Evolutionary conservation across 164 flowering plant genomes (phyloP).

Genomic region (Dillenia turbinata): DNA sequence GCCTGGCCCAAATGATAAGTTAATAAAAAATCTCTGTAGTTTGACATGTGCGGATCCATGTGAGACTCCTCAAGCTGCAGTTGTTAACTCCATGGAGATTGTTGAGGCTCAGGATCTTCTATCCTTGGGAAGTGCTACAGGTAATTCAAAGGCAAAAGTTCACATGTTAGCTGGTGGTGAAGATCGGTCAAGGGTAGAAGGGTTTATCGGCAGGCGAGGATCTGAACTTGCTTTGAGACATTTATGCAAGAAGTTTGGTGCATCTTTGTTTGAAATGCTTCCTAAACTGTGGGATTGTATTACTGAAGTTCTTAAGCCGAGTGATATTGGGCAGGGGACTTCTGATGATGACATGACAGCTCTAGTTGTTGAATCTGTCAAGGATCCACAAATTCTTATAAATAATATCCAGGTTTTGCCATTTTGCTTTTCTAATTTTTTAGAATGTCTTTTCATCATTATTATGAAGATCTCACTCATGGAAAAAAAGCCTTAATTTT

Average conservation of each 20-base stretch:
- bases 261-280: slow-evolving; percentile 69
- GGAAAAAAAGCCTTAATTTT: no score
- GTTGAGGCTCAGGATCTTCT: slow-evolving; percentile 87
- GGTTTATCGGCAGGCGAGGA: slow-evolving; percentile 88
- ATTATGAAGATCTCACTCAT: no score
- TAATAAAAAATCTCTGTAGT: slow-evolving; percentile 85
- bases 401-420: slow-evolving; percentile 83
- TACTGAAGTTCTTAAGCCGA: slow-evolving; percentile 81
- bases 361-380: slow-evolving; percentile 42
- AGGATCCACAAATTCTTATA: slow-evolving; percentile 83
- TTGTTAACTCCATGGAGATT: slow-evolving; percentile 57
- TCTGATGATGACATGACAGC: slow-evolving; percentile 33
- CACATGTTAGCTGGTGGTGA: slow-evolving; percentile 61
- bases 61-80: slow-evolving; percentile 91
- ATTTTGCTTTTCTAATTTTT: not conserved
- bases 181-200: slow-evolving; percentile 83
- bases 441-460: not conserved
- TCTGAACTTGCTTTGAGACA: slow-evolving; percentile 81
- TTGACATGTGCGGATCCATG: slow-evolving; percentile 85
- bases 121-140: slow-evolving; percentile 40
- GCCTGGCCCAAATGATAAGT: slow-evolving; percentile 92
- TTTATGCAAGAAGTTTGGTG: slow-evolving; percentile 78
- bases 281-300: slow-evolving; percentile 96
- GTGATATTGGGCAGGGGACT: slow-evolving; percentile 18
- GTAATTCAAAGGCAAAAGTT: slow-evolving; percentile 55